These are phyloP conservation scores for Phanerochaete sordida DNA, from an alignment of 768 basidiomycete genomes.

Conservation along the genomic window DNA sequence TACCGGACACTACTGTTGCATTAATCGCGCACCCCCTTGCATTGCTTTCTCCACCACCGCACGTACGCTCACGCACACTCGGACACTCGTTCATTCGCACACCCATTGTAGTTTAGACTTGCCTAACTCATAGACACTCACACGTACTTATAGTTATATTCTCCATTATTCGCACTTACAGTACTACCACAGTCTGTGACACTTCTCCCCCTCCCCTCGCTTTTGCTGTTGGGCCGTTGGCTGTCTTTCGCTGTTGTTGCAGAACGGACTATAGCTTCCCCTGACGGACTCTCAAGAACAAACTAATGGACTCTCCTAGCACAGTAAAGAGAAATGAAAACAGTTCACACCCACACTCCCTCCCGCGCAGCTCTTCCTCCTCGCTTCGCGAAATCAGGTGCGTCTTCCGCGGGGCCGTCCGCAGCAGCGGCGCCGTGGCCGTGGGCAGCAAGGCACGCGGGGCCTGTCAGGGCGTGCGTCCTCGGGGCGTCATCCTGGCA, in stretches of 20 bases:
- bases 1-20: conserved; percentile 9
- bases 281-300: not conserved
- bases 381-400: too few species aligned
- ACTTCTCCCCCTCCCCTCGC: not conserved
- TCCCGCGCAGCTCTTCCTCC: too few species aligned
- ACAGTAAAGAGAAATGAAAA: too few species aligned
- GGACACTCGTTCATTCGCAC: conserved; percentile 11
- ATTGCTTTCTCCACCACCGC: not conserved
- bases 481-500: too few species aligned
- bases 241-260: not conserved
- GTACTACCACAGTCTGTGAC: not conserved
- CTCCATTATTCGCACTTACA: not conserved
- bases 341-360: too few species aligned
- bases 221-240: not conserved
- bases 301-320: not conserved
- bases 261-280: conserved; percentile 1
- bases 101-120: not conserved
- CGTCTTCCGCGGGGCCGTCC: too few species aligned
- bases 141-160: conserved; percentile 2
- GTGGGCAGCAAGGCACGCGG: too few species aligned
- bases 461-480: too few species aligned
- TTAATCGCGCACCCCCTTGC: conserved; percentile 3
- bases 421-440: too few species aligned
- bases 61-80: conserved; percentile 2
- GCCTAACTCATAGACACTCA: conserved; percentile 1